Conservation (phyloP, 805 yeast genomes). For the Yarrowia sp. region DNA sequence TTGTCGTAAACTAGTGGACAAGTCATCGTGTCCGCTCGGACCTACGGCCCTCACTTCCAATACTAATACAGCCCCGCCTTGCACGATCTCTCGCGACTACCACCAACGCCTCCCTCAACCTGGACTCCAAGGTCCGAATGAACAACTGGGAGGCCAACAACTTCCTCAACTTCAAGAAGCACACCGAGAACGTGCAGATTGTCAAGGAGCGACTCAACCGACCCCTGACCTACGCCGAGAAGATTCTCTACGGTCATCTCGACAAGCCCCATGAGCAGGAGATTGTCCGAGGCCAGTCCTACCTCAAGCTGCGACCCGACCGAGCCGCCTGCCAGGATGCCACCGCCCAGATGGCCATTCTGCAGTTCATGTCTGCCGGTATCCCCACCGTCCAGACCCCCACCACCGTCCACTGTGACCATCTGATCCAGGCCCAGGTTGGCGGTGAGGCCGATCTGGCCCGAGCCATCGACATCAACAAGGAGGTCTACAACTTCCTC, state of each 20-base stretch:
- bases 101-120: conserved; percentile 50
- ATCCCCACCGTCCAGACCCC: conserved; percentile 91
- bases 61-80: conserved; percentile 43
- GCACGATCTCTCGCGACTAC: conserved; percentile 40
- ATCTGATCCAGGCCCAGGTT: conserved; percentile 92
- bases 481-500: conserved; percentile 93
- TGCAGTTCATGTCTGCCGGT: conserved; percentile 97
- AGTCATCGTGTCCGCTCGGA: too few relatives aligned
- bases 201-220: conserved; percentile 81
- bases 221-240: conserved; percentile 95
- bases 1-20: too few relatives aligned
- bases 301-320: conserved; percentile 94
- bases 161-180: conserved; percentile 89
- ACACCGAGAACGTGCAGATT: conserved; percentile 84
- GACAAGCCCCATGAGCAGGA: conserved; percentile 90
- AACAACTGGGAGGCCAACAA: conserved; percentile 69
- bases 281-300: conserved; percentile 84
- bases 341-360: conserved; percentile 96
- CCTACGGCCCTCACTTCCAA: too few relatives aligned
- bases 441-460: conserved; percentile 88
- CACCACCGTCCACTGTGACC: conserved; percentile 97
- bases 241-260: conserved; percentile 91
- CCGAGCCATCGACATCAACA: conserved; percentile 85
- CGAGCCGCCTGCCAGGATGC: conserved; percentile 99
- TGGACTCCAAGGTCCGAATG: conserved; percentile 79